Percentiles rank a stretch among this genome's conserved stretches.
Evolutionary conservation across 768 basidiomycete species (phyloP).

Genomic region (Kwoniella dejecticola): DNA sequence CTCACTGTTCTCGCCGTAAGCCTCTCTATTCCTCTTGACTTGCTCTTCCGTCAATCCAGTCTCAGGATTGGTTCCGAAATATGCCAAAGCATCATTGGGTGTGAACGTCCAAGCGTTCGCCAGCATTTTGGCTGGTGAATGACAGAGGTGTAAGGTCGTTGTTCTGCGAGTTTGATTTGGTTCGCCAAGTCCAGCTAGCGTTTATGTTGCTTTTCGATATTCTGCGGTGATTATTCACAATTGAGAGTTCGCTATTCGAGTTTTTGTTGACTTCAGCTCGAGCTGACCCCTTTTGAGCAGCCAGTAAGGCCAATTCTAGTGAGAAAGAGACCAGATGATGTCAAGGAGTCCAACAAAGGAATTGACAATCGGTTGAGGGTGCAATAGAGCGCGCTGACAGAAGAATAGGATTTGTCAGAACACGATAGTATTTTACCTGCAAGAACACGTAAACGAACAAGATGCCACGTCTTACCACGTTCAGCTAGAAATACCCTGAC

Average conservation of each 20-base stretch:
- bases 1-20: slow-evolving; percentile 75
- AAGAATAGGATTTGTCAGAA: not conserved
- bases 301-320: no score
- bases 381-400: not conserved
- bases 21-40: slow-evolving; percentile 70
- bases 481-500: no score
- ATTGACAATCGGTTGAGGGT: no score
- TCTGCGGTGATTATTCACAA: not conserved
- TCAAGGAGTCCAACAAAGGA: no score
- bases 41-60: slow-evolving; percentile 69
- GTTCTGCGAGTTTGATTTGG: not conserved
- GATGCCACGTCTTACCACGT: slow-evolving; percentile 2
- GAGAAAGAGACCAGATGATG: not conserved
- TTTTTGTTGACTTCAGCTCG: no score
- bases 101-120: slow-evolving; percentile 72
- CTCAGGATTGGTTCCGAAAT: slow-evolving; percentile 68
- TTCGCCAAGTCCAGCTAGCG: slow-evolving; percentile 8
- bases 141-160: not conserved
- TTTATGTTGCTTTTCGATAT: not conserved
- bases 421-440: not conserved
- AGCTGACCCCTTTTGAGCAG: not conserved
- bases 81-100: slow-evolving; percentile 68
- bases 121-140: slow-evolving; percentile 36
- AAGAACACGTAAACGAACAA: not conserved
- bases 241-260: no score